Evolutionary conservation across 805 yeast species (phyloP).

Genomic region (Limtongozyma cylindracea): DNA sequence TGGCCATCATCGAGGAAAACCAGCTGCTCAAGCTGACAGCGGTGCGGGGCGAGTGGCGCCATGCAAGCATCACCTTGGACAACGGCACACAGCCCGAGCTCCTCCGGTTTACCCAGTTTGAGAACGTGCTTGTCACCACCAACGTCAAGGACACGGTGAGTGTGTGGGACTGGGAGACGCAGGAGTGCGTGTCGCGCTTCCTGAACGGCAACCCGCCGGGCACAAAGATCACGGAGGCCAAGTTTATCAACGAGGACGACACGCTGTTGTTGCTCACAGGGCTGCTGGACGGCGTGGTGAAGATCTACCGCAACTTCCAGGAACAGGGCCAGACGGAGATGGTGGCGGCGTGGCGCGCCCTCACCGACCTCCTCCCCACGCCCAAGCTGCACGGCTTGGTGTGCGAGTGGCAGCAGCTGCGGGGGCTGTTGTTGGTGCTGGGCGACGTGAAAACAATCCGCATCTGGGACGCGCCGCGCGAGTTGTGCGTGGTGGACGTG

Average conservation of each 20-base stretch:
- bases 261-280: conserved; percentile 67
- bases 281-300: conserved; percentile 84
- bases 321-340: conserved; percentile 14
- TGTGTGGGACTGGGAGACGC: conserved; percentile 70
- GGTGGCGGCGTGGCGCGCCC: conserved; percentile 79
- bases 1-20: conserved; percentile 62
- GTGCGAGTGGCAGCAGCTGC: conserved; percentile 91
- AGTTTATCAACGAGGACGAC: conserved; percentile 82
- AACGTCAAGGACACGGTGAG: conserved; percentile 70
- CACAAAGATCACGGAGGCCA: conserved; percentile 67
- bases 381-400: conserved; percentile 65
- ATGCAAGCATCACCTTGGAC: conserved; percentile 27
- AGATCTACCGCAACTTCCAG: conserved; percentile 59
- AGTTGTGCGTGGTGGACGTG: conserved; percentile 60
- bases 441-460: conserved; percentile 87
- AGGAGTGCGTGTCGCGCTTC: conserved; percentile 34
- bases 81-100: conserved; percentile 63
- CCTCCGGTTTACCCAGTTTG: conserved; percentile 74
- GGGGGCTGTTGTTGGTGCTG: conserved; percentile 76
- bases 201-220: conserved; percentile 74
- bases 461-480: conserved; percentile 94
- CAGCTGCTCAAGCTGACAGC: conserved; percentile 78
- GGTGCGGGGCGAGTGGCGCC: conserved; percentile 67
- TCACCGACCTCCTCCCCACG: conserved; percentile 62
- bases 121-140: conserved; percentile 49